Base-by-base conservation (phyloP, 305 asterid genomes). In the Rubia peregrina region DNA sequence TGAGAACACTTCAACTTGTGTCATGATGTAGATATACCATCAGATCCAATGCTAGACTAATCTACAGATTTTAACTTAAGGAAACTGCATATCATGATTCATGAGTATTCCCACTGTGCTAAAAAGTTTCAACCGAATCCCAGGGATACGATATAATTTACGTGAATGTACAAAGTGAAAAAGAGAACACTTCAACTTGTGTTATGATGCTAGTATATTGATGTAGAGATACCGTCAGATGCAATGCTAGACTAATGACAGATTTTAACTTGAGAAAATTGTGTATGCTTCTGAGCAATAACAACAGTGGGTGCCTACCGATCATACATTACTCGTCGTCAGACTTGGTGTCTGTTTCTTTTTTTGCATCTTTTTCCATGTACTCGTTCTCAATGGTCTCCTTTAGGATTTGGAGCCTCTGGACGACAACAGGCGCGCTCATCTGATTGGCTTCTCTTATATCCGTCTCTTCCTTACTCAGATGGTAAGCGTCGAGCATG, bases 401-500 rank as follows among this genome's bases (percentile, higher is more conserved):
- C 83, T 89, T 88, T 8, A 93, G 90, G 75, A 93, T 85, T 84
- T 80, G 86, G 40, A 93, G 97, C 70, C 98, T 88, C 84, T 93
- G 97, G 59, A 93, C 88, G 61, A 90, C 95, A 7, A 90, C 76
- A 16, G 96, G 98, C 79, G 83, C 88, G 80, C 76, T 86, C 86
- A 93, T 76, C 82, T 89, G 84, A 84, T 71, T 88, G 43, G 98
- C 98, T 86, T 94, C 96, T 80, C 90, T 85, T 38, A 89, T 88
- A 67, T 91, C 98, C 41, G 86, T 91, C 74, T 94, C 98, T 79
- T 89, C 97, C 86, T 83, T 77, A 61, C 82, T 85, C 46, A 94
- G 87, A 76, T 87, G 79, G 86, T 91, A 89, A 9, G 97, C 98
- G 19, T 93, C 98, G 19, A 93, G 88, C 98, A 91, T 89, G 81